Evolutionary conservation across 1,284 basidiomycete genomes (phyloP), one percentile per base, ranked within the genome.

Genomic region (Melampsora americana): DNA sequence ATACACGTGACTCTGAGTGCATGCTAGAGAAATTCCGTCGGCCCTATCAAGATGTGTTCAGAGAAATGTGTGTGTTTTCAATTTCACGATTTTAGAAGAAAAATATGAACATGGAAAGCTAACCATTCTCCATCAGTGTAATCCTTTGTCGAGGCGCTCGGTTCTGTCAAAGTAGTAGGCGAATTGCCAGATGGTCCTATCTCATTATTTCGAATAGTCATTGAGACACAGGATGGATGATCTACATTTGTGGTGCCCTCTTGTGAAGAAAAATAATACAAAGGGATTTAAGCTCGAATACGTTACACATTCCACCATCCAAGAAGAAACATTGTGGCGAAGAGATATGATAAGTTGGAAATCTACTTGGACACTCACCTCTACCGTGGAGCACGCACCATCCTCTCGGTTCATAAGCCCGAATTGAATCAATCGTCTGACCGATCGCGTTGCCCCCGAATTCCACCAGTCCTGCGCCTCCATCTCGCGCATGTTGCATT

Each of bases 391-490:
- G 53, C 16, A 59, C 53, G 28, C 53, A 23, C 53, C 53, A 59
- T n/a, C 53, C 28, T 59, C 53, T 59, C 20, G 53, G 53, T n/a
- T 59, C 53, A 28, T 59, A 59, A n/a, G 53, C 53, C 53, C 53
- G n/a, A 59, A 59, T 14, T 9, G 28, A 59, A 23, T 59, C 53
- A 59, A 59, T 59, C 7, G 53, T 59, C 16, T 59, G 53, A 28
- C 28, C 53, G 7, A n/a, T 59, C 23, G 53, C 5, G 28, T 59
- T 28, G 7, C 53, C 53, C 7, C 53, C 53, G 18, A 59, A 59
- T 59, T 59, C 53, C 53, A 59, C n/a, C 28, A 59, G 16, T 23
- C 9, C 53, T 9, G 23, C 5, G 28, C 53, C 53, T 59, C 53
- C 53, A n/a, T 28, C 23, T 23, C 16, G 1, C 20, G 16, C 23